A percentile compares a stretch with the other conserved stretches of the same genome.
phyloP scores from a whole-genome alignment of 805 yeast genomes.

The Jamesozyma spencerorum region DNA sequence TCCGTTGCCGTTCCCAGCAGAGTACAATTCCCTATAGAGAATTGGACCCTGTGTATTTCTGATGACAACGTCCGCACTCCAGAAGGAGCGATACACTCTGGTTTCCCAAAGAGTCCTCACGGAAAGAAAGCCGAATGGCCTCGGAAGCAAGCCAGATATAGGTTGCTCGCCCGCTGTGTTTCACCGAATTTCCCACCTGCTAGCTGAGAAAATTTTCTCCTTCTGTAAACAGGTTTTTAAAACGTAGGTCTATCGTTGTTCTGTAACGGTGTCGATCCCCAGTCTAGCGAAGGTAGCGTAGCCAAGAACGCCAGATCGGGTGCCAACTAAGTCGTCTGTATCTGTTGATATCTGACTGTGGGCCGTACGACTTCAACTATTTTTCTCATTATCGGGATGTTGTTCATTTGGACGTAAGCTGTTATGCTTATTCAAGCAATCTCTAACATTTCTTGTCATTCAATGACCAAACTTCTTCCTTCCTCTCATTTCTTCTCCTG shows the following conservation, averaged over 20 bases:
- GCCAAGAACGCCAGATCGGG: neutral
- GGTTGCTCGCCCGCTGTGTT: constrained; percentile 19
- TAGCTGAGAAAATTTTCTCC: constrained; percentile 1
- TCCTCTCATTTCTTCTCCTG: too few relatives aligned
- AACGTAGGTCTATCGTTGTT: constrained; percentile 22
- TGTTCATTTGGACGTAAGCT: too few relatives aligned
- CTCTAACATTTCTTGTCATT: too few relatives aligned
- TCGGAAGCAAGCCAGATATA: neutral
- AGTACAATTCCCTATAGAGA: neutral
- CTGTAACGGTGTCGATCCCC: constrained; percentile 13
- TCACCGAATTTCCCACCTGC: constrained; percentile 35
- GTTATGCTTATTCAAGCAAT: too few relatives aligned
- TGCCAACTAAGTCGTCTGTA: neutral
- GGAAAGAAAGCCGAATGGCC: neutral
- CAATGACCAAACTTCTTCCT: too few relatives aligned
- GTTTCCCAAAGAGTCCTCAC: constrained; percentile 4
- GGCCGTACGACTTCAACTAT: too few relatives aligned
- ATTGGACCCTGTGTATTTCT: constrained; percentile 20
- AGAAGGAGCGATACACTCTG: neutral
- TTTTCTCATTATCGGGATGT: too few relatives aligned
- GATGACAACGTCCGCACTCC: constrained; percentile 20
- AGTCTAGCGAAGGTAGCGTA: neutral
- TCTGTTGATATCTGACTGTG: too few relatives aligned
- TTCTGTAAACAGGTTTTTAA: constrained; percentile 23
- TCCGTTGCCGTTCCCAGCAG: constrained; percentile 29